These are phyloP conservation scores for Ustilago esculenta DNA, from an alignment of 1,284 basidiomycete species.

Conservation along the genomic window DNA sequence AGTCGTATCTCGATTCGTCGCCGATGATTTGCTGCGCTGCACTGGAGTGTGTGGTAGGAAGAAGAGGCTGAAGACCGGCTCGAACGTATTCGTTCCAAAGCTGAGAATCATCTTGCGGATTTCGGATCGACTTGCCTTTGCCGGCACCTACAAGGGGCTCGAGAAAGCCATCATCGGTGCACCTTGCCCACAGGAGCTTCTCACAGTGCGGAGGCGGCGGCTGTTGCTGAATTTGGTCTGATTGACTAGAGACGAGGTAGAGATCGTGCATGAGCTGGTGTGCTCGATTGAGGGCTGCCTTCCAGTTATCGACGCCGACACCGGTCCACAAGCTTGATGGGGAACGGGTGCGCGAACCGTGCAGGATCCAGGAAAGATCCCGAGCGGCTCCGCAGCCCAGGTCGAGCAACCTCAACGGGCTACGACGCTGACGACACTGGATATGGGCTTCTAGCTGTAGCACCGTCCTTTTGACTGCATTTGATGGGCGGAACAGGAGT, in stretches of 20 bases:
- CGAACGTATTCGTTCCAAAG: constrained; percentile 4
- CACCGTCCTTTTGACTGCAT: constrained; percentile 23
- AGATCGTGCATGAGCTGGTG: constrained; percentile 33
- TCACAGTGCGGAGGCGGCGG: constrained; percentile 6
- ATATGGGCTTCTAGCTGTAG: constrained; percentile 1
- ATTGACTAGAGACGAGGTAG: constrained; percentile 3
- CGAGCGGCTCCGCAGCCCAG: constrained; percentile 42
- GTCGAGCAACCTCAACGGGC: constrained; percentile 18
- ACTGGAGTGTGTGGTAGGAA: not conserved
- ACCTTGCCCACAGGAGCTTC: constrained; percentile 36
- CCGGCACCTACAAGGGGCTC: constrained; percentile 30
- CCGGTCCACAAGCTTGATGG: constrained; percentile 17
- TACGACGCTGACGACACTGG: no score
- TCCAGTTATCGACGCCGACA: constrained; percentile 45
- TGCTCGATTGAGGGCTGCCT: constrained; percentile 29
- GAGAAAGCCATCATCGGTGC: constrained; percentile 22
- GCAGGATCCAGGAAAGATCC: constrained; percentile 40
- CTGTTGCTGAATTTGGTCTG: not conserved
- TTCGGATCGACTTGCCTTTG: constrained; percentile 26
- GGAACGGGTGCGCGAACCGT: constrained; percentile 24
- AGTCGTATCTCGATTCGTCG: constrained; percentile 7
- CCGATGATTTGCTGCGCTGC: not conserved
- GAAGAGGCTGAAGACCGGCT: constrained; percentile 12
- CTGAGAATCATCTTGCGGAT: not conserved
- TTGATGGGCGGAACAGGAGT: constrained; percentile 34